Conservation (phyloP, 768 basidiomycete genomes). For the Podaxis carcinomalis region DNA sequence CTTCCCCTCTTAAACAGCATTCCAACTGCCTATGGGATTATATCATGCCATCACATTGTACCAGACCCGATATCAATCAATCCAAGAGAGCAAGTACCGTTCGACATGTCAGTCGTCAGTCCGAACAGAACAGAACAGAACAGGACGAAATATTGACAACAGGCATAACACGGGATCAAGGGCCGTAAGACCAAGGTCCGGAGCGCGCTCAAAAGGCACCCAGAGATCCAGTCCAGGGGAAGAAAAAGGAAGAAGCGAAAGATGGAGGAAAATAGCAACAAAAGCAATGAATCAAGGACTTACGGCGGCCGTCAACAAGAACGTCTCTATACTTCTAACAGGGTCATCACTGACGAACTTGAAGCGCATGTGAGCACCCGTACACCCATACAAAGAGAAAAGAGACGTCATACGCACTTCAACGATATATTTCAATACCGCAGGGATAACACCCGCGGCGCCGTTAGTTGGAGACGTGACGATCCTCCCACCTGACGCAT, state of each 20-base stretch:
- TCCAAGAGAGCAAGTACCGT: not conserved
- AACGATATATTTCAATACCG: conserved; percentile 83
- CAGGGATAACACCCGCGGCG: conserved; percentile 90
- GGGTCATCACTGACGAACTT: conserved; percentile 90
- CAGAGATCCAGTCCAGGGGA: not conserved
- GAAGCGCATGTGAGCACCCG: conserved; percentile 11
- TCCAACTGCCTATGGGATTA: conserved; percentile 61
- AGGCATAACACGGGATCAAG: too few species aligned
- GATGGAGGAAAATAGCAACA: not conserved
- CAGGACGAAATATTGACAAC: too few species aligned
- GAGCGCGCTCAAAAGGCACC: not conserved
- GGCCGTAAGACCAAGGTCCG: not conserved
- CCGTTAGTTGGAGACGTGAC: conserved; percentile 95
- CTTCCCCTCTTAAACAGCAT: conserved; percentile 98
- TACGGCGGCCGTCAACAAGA: conserved; percentile 85
- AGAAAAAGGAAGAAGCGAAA: not conserved
- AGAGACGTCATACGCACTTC: conserved; percentile 43
- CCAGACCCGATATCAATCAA: conserved; percentile 1
- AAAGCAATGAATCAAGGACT: conserved; percentile 19
- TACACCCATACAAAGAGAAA: not conserved
- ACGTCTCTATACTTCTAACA: conserved; percentile 83
- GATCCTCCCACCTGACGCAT: conserved; percentile 88
- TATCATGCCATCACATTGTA: not conserved
- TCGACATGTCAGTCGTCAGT: not conserved
- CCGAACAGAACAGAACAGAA: too few species aligned